These are phyloP conservation scores for Cucurbita maxima DNA, from an alignment of 306 rosid species.

Conservation along the genomic window DNA sequence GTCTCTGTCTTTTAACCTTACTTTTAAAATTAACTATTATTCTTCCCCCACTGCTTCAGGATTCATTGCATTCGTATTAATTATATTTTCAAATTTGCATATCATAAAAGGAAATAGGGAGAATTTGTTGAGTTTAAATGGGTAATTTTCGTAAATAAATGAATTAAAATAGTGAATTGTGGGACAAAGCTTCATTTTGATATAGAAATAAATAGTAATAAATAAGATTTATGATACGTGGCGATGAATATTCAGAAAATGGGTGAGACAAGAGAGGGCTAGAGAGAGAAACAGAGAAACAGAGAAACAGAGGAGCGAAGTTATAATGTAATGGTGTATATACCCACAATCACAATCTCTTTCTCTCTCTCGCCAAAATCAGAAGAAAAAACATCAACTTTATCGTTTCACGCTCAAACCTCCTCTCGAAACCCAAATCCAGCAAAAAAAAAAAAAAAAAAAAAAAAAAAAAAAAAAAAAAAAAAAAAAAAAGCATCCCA, in stretches of 20 bases:
- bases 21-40: no score
- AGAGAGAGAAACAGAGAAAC: neutral
- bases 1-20: neutral
- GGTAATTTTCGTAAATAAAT: no score
- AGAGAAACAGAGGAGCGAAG: neutral
- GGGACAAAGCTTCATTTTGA: no score
- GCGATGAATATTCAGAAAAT: neutral
- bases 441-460: neutral
- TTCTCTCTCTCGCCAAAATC: neutral
- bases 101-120: no score
- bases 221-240: neutral
- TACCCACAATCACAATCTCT: neutral
- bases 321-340: neutral
- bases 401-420: neutral
- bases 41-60: neutral
- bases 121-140: no score
- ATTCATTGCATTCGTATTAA: neutral
- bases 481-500: neutral
- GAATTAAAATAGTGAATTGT: no score
- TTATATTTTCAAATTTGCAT: no score
- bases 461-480: neutral
- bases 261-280: no score
- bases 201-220: no score
- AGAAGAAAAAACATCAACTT: neutral
- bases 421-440: neutral